These are phyloP conservation scores for Carex scoparia DNA, from an alignment of 176 grass and related monocot species.

Conservation along the genomic window DNA sequence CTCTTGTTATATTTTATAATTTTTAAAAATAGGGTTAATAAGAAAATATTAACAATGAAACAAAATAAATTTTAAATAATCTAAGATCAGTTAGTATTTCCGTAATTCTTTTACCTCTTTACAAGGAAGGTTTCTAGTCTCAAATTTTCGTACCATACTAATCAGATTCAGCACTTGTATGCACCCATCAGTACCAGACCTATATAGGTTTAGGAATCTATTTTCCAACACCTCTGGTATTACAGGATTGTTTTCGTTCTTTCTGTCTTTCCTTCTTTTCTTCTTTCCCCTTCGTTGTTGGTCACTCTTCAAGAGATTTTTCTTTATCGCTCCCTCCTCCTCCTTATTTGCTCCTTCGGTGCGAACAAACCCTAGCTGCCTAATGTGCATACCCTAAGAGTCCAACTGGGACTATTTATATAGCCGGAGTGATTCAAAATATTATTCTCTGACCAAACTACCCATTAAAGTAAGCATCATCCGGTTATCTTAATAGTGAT, in stretches of 20 bases:
- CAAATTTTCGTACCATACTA: constrained; percentile 5
- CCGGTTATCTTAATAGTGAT: neutral
- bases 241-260: neutral
- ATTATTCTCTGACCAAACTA: neutral
- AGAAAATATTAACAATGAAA: neutral
- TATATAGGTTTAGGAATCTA: neutral
- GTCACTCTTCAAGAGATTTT: neutral
- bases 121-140: neutral
- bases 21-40: neutral
- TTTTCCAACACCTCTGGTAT: neutral
- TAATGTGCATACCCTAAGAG: neutral
- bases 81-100: neutral
- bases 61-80: neutral
- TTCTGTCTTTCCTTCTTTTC: neutral
- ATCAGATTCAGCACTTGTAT: neutral
- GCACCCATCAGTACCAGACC: neutral
- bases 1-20: neutral
- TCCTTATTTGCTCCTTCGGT: neutral
- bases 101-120: neutral
- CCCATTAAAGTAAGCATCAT: neutral
- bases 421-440: neutral
- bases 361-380: neutral
- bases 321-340: neutral
- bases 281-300: neutral
- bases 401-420: neutral